Evolutionary conservation across 2,329 filamentous ascomycete species (phyloP).

Genomic region (Metarhizium album): DNA sequence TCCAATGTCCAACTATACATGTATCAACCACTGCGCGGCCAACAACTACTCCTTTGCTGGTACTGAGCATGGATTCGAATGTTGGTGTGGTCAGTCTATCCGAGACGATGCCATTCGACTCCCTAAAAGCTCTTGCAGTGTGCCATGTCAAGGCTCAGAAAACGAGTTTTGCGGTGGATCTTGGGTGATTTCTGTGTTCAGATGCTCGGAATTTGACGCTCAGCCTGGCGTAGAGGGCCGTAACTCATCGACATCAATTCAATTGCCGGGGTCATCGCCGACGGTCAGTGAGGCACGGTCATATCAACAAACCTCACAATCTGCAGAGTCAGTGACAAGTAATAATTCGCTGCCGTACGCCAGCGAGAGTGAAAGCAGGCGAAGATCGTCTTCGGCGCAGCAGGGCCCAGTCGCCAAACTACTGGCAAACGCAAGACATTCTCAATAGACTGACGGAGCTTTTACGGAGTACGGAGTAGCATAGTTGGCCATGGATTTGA

Average conservation of each 20-base stretch:
- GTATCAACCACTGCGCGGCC: conserved; percentile 34
- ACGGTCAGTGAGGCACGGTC: background rate
- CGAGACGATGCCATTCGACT: conserved; percentile 13
- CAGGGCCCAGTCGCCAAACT: conserved; percentile 3
- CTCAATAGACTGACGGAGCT: background rate
- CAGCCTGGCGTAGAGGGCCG: background rate
- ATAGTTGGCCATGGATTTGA: background rate
- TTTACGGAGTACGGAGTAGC: no score
- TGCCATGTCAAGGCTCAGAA: conserved; percentile 11
- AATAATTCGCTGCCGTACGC: background rate
- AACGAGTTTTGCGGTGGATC: conserved; percentile 14
- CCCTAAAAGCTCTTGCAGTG: conserved; percentile 15
- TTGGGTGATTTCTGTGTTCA: conserved; percentile 16
- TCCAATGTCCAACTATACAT: conserved; percentile 37
- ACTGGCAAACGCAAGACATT: conserved; percentile 4
- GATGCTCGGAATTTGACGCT: background rate
- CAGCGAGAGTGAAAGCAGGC: background rate
- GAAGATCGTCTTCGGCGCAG: background rate
- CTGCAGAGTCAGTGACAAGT: background rate
- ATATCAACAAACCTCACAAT: background rate
- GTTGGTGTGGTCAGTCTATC: conserved; percentile 34
- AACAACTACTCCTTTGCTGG: conserved; percentile 34
- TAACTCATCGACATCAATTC: background rate
- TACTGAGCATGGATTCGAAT: conserved; percentile 38
- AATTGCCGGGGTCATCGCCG: background rate